These are phyloP conservation scores for Candida koratica DNA, from an alignment of 805 yeast species.

Conservation along the genomic window DNA sequence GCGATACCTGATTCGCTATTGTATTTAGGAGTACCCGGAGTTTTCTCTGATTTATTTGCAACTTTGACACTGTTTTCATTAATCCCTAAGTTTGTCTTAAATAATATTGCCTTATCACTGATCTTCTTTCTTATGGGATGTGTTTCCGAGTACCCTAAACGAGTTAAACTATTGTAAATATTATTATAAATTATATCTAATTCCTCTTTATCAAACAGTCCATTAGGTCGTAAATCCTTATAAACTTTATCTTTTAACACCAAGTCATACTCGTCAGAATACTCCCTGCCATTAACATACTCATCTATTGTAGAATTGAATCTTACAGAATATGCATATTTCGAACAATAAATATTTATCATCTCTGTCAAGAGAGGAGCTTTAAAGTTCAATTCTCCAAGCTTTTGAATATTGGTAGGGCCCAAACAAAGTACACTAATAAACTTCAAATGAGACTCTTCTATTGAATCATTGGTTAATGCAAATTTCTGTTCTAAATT, in stretches of 20 bases:
- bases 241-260: slow-evolving; percentile 40
- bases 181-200: slow-evolving; percentile 30
- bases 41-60: not conserved
- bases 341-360: slow-evolving; percentile 21
- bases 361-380: slow-evolving; percentile 15
- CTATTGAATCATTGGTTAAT: slow-evolving; percentile 10
- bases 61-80: not conserved
- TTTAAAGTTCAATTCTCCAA: slow-evolving; percentile 8
- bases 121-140: slow-evolving; percentile 40
- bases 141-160: slow-evolving; percentile 41
- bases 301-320: slow-evolving; percentile 29
- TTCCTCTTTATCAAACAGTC: slow-evolving; percentile 19
- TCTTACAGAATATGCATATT: slow-evolving; percentile 23
- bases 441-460: slow-evolving; percentile 23
- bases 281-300: slow-evolving; percentile 19
- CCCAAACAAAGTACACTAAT: slow-evolving; percentile 48
- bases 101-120: slow-evolving; percentile 9
- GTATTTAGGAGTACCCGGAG: not conserved
- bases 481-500: slow-evolving; percentile 7
- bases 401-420: slow-evolving; percentile 28
- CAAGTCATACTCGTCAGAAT: slow-evolving; percentile 10
- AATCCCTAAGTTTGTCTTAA: not conserved
- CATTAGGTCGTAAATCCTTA: slow-evolving; percentile 33
- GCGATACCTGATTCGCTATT: no score
- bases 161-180: slow-evolving; percentile 35